phyloP scores from a whole-genome alignment of 169 alveolate species.

The Plasmodium gonderi region DNA sequence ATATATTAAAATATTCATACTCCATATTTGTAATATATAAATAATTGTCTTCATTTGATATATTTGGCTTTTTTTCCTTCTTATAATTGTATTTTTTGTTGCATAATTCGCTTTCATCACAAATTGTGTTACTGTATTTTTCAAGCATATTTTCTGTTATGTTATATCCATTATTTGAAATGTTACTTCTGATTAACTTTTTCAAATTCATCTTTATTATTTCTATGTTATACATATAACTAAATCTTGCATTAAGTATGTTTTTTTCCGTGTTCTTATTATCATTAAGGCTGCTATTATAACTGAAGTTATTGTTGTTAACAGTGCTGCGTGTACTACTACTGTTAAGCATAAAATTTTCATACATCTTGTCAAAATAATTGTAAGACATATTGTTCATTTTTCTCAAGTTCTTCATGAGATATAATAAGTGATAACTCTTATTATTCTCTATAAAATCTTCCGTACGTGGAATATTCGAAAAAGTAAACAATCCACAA shows the following conservation, averaged over 20 bases:
- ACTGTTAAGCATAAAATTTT: background rate
- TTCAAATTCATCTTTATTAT: conserved; percentile 65
- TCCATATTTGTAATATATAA: conserved; percentile 44
- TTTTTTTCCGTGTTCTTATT: conserved; percentile 11
- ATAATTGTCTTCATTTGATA: conserved; percentile 10
- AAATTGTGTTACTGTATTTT: conserved; percentile 1
- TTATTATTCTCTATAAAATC: background rate
- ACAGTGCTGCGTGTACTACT: background rate
- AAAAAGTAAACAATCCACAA: background rate
- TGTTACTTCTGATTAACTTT: conserved; percentile 33
- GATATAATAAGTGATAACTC: background rate
- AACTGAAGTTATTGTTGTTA: background rate
- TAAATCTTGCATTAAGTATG: background rate
- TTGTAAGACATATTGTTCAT: conserved; percentile 32
- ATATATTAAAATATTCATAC: conserved; percentile 31
- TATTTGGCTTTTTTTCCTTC: conserved; percentile 26
- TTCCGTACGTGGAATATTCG: background rate
- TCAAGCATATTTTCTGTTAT: conserved; percentile 27
- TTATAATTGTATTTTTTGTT: background rate
- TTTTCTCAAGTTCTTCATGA: conserved; percentile 13
- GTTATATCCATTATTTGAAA: background rate
- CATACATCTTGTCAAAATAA: conserved; percentile 68
- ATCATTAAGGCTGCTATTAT: background rate
- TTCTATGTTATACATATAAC: conserved; percentile 34
- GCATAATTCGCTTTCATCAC: conserved; percentile 28